Evolutionary conservation across 1,139 yeast genomes (phyloP), one percentile per base, ranked within the genome.

Genomic region (Candida frijolesensis): DNA sequence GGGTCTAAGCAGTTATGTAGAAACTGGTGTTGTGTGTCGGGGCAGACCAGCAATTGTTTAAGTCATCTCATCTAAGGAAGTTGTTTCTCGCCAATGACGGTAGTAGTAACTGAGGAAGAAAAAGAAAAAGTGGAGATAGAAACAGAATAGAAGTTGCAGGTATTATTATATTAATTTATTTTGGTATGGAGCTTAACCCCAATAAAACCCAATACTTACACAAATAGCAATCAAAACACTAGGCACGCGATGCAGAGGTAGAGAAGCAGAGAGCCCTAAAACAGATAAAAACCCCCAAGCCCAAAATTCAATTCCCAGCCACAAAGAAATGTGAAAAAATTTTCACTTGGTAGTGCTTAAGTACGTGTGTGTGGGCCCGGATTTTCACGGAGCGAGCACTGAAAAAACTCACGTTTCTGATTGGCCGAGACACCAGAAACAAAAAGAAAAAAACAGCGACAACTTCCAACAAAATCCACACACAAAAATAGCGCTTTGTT

Each of bases 301-400:
- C 22, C 22, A 19, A 19, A 19, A 19, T n/a, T n/a, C 8, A 4
- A 35, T 16, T 7, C 12, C 6, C 22, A 32, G 14, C 11, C 35
- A 33, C 35, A 34, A 34, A 34, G 16, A 14, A n/a, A 16, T 10
- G 38, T 34, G 38, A 16, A 16, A n/a, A 22, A 12, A 22, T 4
- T 25, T 25, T 25, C 29, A 25, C 8, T 25, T 25, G 29, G 29
- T 25, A 25, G 29, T 25, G 29, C 29, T 25, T 19, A 38, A 19
- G 6, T 38, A 12, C 12, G 42, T 12, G 42, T 38, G 29, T 38
- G 16, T 10, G 29, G 29, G 42, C 42, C 42, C 42, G 42, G 42
- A 38, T 38, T 38, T 38, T 38, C 16, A 38, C 42, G 42, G 42
- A 19, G 41, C 7, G 29, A 5, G 11, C 15, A 10, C n/a, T 10